Base-by-base conservation (phyloP, 176 grass and related monocot genomes). In the Secale cereale region DNA sequence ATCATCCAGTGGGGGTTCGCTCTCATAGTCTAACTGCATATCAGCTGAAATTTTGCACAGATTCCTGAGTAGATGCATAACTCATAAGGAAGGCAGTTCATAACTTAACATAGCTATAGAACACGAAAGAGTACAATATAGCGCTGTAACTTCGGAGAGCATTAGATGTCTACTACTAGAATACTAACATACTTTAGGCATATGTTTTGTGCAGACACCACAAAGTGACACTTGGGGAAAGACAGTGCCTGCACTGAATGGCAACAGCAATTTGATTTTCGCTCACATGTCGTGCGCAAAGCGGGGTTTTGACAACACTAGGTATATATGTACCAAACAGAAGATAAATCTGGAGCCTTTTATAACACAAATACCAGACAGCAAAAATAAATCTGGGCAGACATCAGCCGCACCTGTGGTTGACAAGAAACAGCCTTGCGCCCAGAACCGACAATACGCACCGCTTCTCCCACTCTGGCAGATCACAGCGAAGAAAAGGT, bases 1-100 rank as follows among this genome's bases (percentile, higher is more conserved):
- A 67, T 79, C 91, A 72, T 92, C 86, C 22, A 87, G 88, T 57
- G 80, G 89, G 73, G 70, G 61, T 36, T 98, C 96, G 11, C 83
- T 89, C 80, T 98, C 93, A 27, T 92, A 93, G 67, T 98, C 95
- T 73, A 86, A 76, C 48, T 89, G 95, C 65, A 78, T 87, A 76
- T 92, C 91, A 92, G 76, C 95, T 98, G 91, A 86, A 90, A 90
- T 87, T 73, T 62, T 67, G 79, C 31, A 74, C 27, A 78, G 9
- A 81, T 86, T 87, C 60, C 62, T 84, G 57, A 92, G 86, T 80
- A 86, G 77, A 86, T 19, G 70, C 25, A 52, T 35, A 77, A 37
- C 19, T 81, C 63, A 52, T 68, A 76, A 82, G 57, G 11, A 78
- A 16, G 27, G 68, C n/a, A 48, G 15, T 30, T 33, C 8, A 65